Percentiles rank a stretch among this genome's conserved stretches.
Conservation (phyloP, 73 alveolate genomes). For the Effrenium voratum region DNA sequence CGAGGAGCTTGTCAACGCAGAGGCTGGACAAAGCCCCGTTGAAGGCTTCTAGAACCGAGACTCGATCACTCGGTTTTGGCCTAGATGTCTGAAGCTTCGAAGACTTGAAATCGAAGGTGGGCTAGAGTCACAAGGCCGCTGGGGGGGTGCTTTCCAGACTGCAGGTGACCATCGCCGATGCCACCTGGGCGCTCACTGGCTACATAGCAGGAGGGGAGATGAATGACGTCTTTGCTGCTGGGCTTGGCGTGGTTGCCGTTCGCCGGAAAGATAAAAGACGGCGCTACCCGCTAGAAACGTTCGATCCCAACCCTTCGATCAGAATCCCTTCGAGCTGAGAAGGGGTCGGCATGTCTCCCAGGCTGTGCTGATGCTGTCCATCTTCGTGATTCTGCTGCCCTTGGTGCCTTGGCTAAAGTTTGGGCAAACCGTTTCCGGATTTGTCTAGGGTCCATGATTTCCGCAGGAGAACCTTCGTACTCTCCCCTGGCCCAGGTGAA, state of each 20-base stretch:
- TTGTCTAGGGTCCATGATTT: too few species aligned
- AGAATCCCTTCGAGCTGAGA: too few species aligned
- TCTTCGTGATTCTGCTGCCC: conserved; percentile 55
- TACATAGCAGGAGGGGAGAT: conserved; percentile 47
- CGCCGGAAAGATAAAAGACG: not conserved
- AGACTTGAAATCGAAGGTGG: not conserved
- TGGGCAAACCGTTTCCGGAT: not conserved
- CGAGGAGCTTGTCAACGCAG: conserved; percentile 65
- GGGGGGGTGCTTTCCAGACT: not conserved
- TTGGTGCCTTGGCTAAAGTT: not conserved
- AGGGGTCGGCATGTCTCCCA: too few species aligned
- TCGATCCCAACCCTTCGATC: too few species aligned
- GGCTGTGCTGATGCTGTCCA: conserved; percentile 74
- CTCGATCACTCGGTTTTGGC: too few species aligned
- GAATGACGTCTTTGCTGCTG: conserved; percentile 43
- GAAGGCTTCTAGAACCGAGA: not conserved
- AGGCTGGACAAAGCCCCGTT: not conserved
- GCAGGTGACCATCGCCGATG: conserved; percentile 52
- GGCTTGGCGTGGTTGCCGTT: not conserved
- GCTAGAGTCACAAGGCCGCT: too few species aligned
- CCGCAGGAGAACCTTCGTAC: not conserved
- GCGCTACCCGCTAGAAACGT: too few species aligned
- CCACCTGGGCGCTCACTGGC: conserved; percentile 50
- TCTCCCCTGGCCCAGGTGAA: not conserved
- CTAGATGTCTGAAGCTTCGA: not conserved